Conservation (phyloP, 352 stramenopile genomes). For the Phytophthora sp. region DNA sequence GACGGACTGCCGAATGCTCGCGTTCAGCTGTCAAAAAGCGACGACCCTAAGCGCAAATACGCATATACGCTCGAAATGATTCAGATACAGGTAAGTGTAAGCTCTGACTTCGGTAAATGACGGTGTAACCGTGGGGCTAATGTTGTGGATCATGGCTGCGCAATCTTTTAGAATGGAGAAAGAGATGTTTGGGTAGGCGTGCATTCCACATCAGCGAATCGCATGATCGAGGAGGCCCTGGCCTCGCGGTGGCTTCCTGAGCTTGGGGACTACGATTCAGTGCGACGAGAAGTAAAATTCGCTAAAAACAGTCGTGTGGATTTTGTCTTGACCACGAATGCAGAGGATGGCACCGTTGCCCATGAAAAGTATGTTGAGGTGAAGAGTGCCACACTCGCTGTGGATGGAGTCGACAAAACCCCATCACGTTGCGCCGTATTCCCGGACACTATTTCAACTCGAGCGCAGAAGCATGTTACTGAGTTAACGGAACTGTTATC, state of each 20-base stretch:
- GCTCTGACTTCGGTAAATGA: conserved; percentile 6
- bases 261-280: conserved; percentile 54
- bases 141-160: neutral
- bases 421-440: conserved; percentile 65
- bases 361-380: conserved; percentile 85
- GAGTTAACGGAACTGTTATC: conserved; percentile 74
- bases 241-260: conserved; percentile 65
- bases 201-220: conserved; percentile 78
- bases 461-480: conserved; percentile 77
- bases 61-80: conserved; percentile 88
- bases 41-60: conserved; percentile 84
- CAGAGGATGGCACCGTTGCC: conserved; percentile 31
- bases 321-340: conserved; percentile 68
- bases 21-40: conserved; percentile 81
- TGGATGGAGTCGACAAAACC: conserved; percentile 4
- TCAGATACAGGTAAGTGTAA: conserved; percentile 79
- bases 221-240: conserved; percentile 79
- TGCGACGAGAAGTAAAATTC: conserved; percentile 81
- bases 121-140: neutral
- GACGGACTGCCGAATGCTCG: conserved; percentile 59
- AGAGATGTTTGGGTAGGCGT: conserved; percentile 77
- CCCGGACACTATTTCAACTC: conserved; percentile 77
- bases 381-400: conserved; percentile 81
- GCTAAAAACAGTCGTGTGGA: conserved; percentile 85
- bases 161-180: conserved; percentile 63